Percentiles rank a stretch among this genome's conserved stretches.
These are phyloP conservation scores for Nothophytophthora sp. DNA, from an alignment of 352 stramenopile genomes.

Conservation along the genomic window DNA sequence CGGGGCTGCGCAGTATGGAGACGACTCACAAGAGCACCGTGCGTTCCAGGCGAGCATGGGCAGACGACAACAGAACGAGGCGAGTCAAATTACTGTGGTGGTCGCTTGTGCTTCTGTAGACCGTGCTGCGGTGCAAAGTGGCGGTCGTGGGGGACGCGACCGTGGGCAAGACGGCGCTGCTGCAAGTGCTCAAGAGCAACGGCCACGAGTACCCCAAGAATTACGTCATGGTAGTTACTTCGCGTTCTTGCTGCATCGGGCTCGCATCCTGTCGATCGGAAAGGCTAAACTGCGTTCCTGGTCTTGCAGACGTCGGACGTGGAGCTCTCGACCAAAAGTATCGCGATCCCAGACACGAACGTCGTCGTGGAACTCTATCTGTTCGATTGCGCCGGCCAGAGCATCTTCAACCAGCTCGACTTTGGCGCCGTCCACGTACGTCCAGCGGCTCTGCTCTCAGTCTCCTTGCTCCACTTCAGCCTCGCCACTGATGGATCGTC, in stretches of 20 bases:
- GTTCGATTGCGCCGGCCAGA: conserved; percentile 93
- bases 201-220: conserved; percentile 94
- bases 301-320: conserved; percentile 79
- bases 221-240: conserved; percentile 90
- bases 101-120: conserved; percentile 36
- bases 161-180: conserved; percentile 89
- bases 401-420: conserved; percentile 94
- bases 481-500: too few species aligned
- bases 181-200: conserved; percentile 92
- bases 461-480: too few species aligned
- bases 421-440: conserved; percentile 82
- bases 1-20: conserved; percentile 89
- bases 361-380: conserved; percentile 93
- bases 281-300: not conserved
- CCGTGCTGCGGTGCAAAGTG: conserved; percentile 91
- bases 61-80: not conserved
- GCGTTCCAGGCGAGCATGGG: not conserved
- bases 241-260: not conserved
- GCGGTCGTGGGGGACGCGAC: conserved; percentile 91
- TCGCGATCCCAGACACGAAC: conserved; percentile 90
- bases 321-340: conserved; percentile 90
- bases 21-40: conserved; percentile 90
- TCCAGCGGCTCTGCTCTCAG: not conserved
- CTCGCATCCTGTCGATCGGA: not conserved
- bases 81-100: conserved; percentile 1